phyloP scores from a whole-genome alignment of 495 filamentous ascomycete species.

The Patellaria atrata region DNA sequence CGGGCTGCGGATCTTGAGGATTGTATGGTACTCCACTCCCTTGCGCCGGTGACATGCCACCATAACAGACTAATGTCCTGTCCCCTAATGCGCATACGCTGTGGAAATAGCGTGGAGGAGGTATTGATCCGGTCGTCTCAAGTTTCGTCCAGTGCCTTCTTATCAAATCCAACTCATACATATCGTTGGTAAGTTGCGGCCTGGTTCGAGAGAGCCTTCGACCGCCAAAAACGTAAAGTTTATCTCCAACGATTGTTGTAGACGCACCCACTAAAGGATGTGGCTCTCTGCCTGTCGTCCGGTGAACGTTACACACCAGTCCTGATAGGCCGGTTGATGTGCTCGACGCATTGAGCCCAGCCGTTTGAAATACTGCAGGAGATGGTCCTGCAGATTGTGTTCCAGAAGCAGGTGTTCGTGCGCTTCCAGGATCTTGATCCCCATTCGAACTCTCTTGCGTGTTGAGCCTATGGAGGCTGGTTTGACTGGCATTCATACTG shows the following conservation, averaged over 20 bases:
- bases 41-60: constrained; percentile 79
- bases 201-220: constrained; percentile 68
- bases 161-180: constrained; percentile 88
- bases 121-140: constrained; percentile 69
- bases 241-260: constrained; percentile 87
- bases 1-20: constrained; percentile 71
- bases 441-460: constrained; percentile 33
- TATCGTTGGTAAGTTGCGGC: constrained; percentile 70
- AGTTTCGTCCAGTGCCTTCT: constrained; percentile 84
- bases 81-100: constrained; percentile 87
- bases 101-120: constrained; percentile 89
- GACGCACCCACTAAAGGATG: constrained; percentile 86
- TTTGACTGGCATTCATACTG: constrained; percentile 43
- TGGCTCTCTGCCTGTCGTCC: constrained; percentile 82
- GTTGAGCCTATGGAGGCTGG: constrained; percentile 37
- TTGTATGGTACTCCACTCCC: constrained; percentile 29
- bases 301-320: constrained; percentile 83
- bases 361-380: constrained; percentile 18
- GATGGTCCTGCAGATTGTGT: constrained; percentile 16
- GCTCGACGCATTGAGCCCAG: constrained; percentile 20
- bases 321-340: constrained; percentile 52
- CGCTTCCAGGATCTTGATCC: constrained; percentile 36
- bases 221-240: constrained; percentile 90
- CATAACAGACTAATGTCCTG: constrained; percentile 92
- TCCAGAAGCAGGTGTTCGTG: constrained; percentile 16